Evolutionary conservation across 306 rosid genomes (phyloP), one percentile per base, ranked within the genome.

Genomic region (Comarum palustre): DNA sequence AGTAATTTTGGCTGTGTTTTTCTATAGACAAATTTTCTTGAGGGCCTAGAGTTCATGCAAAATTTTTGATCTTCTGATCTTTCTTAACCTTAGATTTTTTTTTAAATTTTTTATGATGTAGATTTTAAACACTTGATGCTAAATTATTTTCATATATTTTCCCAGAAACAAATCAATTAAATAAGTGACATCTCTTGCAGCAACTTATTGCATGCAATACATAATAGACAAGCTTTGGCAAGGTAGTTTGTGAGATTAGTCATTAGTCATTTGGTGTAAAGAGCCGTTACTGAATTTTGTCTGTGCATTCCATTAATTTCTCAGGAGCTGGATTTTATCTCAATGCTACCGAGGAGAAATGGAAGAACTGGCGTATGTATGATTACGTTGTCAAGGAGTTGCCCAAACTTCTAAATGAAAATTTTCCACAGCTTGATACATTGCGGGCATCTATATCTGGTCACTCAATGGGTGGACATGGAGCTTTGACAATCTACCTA

Each of bases 381-480:
- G 98, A 94, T 65, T 94, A 94, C 77, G 86, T 94, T 75, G 96
- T 91, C 73, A 89, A 88, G 81, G 98, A 94, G 75, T 75, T 91
- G 78, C 98, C 98, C 9, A 71, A 82, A 72, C 90, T 94, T 82
- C 82, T 94, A 66, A 75, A 79, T 34, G 89, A 94, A 67, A 86
- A 84, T 65, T 91, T 94, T 73, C 88, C 94, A 2, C 84, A 87
- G 87, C 97, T 94, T 61, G 90, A 94, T 71, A 81, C 91, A 48
- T 87, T 86, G 15, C 86, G 82, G 58, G 98, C 97, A 39, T 93
- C 97, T 31, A 82, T 93, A 78, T 89, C 51, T 84, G 98, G 98
- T 59, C 98, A 93, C 77, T 93, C 98, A 65, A 93, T 93, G 98
- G 98, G 98, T 12, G 97, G 98, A 16, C 97, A 93, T 79, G 97